Evolutionary conservation across 2,329 filamentous ascomycete genomes (phyloP).

Genomic region (Venturia effusa): DNA sequence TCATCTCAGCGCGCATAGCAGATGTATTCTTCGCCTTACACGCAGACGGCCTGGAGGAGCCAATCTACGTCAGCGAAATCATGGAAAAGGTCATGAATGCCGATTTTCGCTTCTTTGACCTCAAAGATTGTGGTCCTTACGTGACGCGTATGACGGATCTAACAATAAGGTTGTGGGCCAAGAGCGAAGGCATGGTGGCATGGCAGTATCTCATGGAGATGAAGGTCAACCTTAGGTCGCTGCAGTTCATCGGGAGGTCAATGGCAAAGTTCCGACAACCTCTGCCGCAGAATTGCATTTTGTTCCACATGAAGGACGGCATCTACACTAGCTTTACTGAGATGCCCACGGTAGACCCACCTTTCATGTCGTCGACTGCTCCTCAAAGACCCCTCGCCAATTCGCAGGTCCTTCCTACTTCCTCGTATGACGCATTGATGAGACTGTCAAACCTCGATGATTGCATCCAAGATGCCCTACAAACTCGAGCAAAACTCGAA

Average conservation of each 20-base stretch:
- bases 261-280: constrained; percentile 55
- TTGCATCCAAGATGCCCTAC: constrained; percentile 80
- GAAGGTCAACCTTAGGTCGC: constrained; percentile 54
- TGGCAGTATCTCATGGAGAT: constrained; percentile 63
- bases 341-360: constrained; percentile 17
- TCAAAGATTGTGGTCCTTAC: constrained; percentile 49
- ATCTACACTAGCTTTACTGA: constrained; percentile 69
- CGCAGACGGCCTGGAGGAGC: constrained; percentile 50
- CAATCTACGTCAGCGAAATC: constrained; percentile 84
- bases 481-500: constrained; percentile 62
- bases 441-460: constrained; percentile 78
- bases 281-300: constrained; percentile 69
- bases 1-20: constrained; percentile 61
- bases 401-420: constrained; percentile 47
- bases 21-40: constrained; percentile 86
- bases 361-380: neutral
- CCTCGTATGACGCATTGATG: constrained; percentile 82
- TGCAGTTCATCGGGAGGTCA: constrained; percentile 68
- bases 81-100: constrained; percentile 78
- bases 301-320: constrained; percentile 79
- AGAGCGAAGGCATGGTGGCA: constrained; percentile 32
- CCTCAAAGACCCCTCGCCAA: constrained; percentile 5
- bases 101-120: constrained; percentile 75
- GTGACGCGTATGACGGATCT: constrained; percentile 57
- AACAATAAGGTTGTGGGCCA: constrained; percentile 65